Evolutionary conservation across 2,329 filamentous ascomycete genomes (phyloP).

Genomic region (Cryoendolithus antarcticus): DNA sequence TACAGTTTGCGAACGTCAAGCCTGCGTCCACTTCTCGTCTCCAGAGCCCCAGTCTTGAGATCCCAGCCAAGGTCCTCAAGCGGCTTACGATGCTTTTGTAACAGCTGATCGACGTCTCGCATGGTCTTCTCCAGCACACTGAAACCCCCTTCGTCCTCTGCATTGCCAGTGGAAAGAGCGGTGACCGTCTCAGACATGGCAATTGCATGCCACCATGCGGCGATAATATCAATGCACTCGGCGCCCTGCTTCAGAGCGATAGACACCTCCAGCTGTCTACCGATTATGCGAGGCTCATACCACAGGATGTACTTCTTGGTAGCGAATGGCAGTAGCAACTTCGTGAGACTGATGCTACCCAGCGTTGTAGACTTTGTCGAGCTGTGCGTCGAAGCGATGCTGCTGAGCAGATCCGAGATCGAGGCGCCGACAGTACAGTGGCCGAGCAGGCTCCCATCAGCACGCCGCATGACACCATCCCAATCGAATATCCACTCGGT

Average conservation of each 20-base stretch:
- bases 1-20: no score
- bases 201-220: conserved; percentile 52
- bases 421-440: conserved; percentile 40
- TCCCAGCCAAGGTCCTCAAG: conserved; percentile 51
- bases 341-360: conserved; percentile 24
- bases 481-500: conserved; percentile 47
- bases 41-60: conserved; percentile 48
- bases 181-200: conserved; percentile 26
- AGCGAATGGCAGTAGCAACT: conserved; percentile 39
- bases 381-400: conserved; percentile 13
- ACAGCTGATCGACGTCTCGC: conserved; percentile 27
- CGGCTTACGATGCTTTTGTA: conserved; percentile 32
- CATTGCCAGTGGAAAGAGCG: neutral
- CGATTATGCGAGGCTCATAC: conserved; percentile 28
- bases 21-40: conserved; percentile 35
- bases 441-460: conserved; percentile 35
- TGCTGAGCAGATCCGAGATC: conserved; percentile 14
- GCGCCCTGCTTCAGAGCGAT: conserved; percentile 54
- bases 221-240: conserved; percentile 39
- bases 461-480: conserved; percentile 54
- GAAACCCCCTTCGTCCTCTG: conserved; percentile 14
- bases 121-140: conserved; percentile 32
- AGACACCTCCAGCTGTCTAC: conserved; percentile 19
- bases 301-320: conserved; percentile 51
- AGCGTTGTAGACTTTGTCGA: conserved; percentile 15